Percentiles rank a stretch among this genome's conserved stretches.
Evolutionary conservation across 495 filamentous ascomycete genomes (phyloP).

Genomic region (Apiosordaria backusii): DNA sequence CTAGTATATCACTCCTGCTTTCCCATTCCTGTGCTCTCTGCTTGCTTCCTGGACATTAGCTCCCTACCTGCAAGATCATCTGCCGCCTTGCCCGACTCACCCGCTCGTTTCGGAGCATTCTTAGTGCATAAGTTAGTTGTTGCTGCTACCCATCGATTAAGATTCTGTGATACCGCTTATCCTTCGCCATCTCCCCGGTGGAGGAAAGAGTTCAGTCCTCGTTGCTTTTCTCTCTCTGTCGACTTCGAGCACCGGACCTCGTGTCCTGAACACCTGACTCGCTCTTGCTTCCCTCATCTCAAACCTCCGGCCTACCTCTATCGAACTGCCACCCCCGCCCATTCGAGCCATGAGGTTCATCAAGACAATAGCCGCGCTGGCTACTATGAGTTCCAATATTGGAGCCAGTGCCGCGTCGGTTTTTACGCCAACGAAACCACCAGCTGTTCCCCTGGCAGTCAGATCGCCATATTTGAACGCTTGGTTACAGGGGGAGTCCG

Average conservation of each 20-base stretch:
- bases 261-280: neutral
- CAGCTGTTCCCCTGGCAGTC: conserved; percentile 29
- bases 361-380: conserved; percentile 13
- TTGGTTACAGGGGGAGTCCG: conserved; percentile 30
- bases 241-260: neutral
- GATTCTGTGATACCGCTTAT: no score
- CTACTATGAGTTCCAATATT: conserved; percentile 10
- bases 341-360: conserved; percentile 12
- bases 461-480: conserved; percentile 33
- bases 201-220: neutral
- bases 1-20: no score
- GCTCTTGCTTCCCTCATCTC: neutral
- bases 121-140: no score
- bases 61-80: no score
- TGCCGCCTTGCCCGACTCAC: no score
- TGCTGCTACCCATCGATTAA: no score
- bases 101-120: no score
- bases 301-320: no score
- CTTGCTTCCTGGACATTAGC: no score
- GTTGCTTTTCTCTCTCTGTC: neutral
- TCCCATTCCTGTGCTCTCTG: no score
- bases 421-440: conserved; percentile 23
- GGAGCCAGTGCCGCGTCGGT: conserved; percentile 12
- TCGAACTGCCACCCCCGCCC: neutral
- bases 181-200: no score